phyloP scores from a whole-genome alignment of 495 filamentous ascomycete species.

The Aspergillus ostianus region DNA sequence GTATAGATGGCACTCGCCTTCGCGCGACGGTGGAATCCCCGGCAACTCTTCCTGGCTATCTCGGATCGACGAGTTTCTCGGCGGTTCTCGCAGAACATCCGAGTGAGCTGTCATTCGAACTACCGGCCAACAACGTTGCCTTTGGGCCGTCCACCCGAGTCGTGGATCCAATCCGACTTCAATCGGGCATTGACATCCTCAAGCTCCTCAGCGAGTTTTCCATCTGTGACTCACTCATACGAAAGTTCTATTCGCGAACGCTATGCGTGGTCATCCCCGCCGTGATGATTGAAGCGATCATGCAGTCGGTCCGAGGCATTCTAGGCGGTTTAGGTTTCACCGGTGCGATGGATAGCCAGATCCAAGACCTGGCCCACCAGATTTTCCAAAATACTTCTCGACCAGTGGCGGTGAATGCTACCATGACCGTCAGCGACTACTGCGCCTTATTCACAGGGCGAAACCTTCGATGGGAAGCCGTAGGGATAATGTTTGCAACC shows the following conservation, averaged over 20 bases:
- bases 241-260: slow-evolving; percentile 25
- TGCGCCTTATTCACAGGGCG: slow-evolving; percentile 46
- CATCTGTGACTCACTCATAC: slow-evolving; percentile 24
- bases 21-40: slow-evolving; percentile 28
- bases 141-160: slow-evolving; percentile 27
- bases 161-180: slow-evolving; percentile 32
- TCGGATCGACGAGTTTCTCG: slow-evolving; percentile 52
- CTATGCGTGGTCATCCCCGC: slow-evolving; percentile 25
- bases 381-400: slow-evolving; percentile 37
- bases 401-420: slow-evolving; percentile 24
- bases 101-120: slow-evolving; percentile 35
- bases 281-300: slow-evolving; percentile 27
- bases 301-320: slow-evolving; percentile 26
- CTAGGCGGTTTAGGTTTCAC: slow-evolving; percentile 24
- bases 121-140: slow-evolving; percentile 29
- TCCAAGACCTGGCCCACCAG: slow-evolving; percentile 29
- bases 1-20: slow-evolving; percentile 21
- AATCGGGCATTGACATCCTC: slow-evolving; percentile 44
- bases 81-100: slow-evolving; percentile 44
- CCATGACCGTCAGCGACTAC: slow-evolving; percentile 37
- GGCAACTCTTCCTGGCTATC: slow-evolving; percentile 39
- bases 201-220: slow-evolving; percentile 37
- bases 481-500: slow-evolving; percentile 52
- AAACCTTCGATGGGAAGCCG: slow-evolving; percentile 58
- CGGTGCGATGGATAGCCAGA: slow-evolving; percentile 25